phyloP scores from a whole-genome alignment of 805 yeast genomes.

The Candida anglica region DNA sequence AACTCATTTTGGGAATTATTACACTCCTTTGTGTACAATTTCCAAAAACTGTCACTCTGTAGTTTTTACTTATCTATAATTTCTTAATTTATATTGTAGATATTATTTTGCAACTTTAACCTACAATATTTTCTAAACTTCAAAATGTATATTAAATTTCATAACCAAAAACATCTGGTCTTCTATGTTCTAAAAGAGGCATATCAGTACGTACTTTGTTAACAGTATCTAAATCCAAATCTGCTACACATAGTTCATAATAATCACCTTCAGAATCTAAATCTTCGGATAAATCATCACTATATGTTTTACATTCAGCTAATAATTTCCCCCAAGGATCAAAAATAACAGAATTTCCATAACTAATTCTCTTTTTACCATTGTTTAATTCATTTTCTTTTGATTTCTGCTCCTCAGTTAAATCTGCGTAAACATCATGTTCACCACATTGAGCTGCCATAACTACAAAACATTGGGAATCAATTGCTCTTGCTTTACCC shows the following conservation, averaged over 20 bases:
- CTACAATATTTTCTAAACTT: neutral
- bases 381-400: conserved; percentile 14
- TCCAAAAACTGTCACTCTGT: neutral
- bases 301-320: conserved; percentile 41
- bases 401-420: conserved; percentile 9
- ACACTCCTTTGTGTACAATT: no score
- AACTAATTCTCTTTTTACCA: conserved; percentile 57
- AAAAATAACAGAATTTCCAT: conserved; percentile 83
- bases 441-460: conserved; percentile 87
- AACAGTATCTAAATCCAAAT: conserved; percentile 52
- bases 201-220: conserved; percentile 56
- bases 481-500: conserved; percentile 83
- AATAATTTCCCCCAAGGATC: conserved; percentile 88
- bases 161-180: conserved; percentile 57
- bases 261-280: conserved; percentile 32
- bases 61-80: neutral
- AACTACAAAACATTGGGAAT: conserved; percentile 80
- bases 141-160: conserved; percentile 12
- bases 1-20: no score
- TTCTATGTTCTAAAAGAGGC: conserved; percentile 76
- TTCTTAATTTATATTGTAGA: no score
- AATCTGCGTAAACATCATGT: conserved; percentile 52
- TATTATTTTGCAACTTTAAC: neutral
- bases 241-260: conserved; percentile 52
- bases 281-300: conserved; percentile 16